A percentile compares a stretch with the other conserved stretches of the same genome.
These are phyloP conservation scores for Echinosophora koreensis DNA, from an alignment of 306 rosid genomes.

Conservation along the genomic window DNA sequence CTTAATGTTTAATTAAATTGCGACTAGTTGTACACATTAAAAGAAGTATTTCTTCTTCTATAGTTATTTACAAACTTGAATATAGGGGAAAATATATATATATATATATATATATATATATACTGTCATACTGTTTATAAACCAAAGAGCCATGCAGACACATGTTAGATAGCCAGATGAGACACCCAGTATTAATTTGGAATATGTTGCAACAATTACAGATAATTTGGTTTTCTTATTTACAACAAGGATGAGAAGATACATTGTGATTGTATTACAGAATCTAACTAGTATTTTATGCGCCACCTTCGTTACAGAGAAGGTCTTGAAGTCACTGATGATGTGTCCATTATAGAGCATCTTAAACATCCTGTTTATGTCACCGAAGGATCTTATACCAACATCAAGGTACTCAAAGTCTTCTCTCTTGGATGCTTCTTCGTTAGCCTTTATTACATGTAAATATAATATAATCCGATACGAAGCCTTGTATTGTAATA, in stretches of 20 bases:
- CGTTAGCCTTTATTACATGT: slow-evolving; percentile 11
- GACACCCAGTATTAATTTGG: neutral
- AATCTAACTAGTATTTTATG: slow-evolving; percentile 36
- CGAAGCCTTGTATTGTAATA: slow-evolving; percentile 4
- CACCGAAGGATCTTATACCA: slow-evolving; percentile 94
- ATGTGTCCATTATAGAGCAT: slow-evolving; percentile 93
- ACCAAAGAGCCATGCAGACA: slow-evolving; percentile 15
- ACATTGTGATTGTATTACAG: slow-evolving; percentile 1
- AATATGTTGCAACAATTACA: slow-evolving; percentile 22
- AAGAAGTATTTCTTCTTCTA: slow-evolving; percentile 14
- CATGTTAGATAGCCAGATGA: neutral
- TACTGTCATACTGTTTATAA: neutral
- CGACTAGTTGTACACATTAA: slow-evolving; percentile 14
- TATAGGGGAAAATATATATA: neutral
- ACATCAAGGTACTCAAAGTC: slow-evolving; percentile 77
- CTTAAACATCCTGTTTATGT: slow-evolving; percentile 85
- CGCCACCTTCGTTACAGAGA: slow-evolving; percentile 60
- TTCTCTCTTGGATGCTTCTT: slow-evolving; percentile 30
- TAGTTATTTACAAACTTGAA: neutral
- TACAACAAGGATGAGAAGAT: slow-evolving; percentile 11
- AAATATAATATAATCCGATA: neutral
- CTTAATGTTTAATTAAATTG: slow-evolving; percentile 30
- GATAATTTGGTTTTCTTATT: slow-evolving; percentile 34
- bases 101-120: too few relatives aligned
- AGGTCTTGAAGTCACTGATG: slow-evolving; percentile 95